These are phyloP conservation scores for Artemisia argyi DNA, from an alignment of 129 eudicot genomes.

Conservation along the genomic window DNA sequence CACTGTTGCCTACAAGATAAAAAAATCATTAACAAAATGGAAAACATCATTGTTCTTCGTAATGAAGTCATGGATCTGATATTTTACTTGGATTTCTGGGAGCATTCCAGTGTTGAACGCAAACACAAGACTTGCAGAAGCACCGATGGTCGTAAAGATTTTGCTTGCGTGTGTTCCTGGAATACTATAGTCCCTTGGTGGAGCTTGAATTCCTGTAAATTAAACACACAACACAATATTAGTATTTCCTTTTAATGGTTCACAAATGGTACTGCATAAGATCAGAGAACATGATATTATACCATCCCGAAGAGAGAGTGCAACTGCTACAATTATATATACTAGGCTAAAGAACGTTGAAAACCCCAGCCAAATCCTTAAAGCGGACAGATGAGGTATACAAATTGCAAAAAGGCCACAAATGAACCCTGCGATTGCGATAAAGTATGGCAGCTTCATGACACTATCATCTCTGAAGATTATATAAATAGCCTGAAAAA, in stretches of 20 bases:
- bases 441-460: slow-evolving; percentile 83
- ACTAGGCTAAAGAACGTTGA: slow-evolving; percentile 74
- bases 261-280: background rate
- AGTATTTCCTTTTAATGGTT: too few relatives aligned
- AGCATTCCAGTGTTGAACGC: slow-evolving; percentile 98
- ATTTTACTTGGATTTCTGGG: slow-evolving; percentile 87
- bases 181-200: slow-evolving; percentile 74
- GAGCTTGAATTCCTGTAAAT: slow-evolving; percentile 60
- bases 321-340: slow-evolving; percentile 62
- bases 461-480: slow-evolving; percentile 53
- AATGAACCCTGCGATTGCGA: slow-evolving; percentile 65
- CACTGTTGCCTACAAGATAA: slow-evolving; percentile 70
- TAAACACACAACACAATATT: background rate
- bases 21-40: background rate
- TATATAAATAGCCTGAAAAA: slow-evolving; percentile 71
- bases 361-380: slow-evolving; percentile 73
- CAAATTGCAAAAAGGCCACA: slow-evolving; percentile 76
- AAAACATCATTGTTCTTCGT: slow-evolving; percentile 18
- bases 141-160: slow-evolving; percentile 79
- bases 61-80: background rate
- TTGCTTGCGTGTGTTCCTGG: slow-evolving; percentile 50
- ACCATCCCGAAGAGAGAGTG: slow-evolving; percentile 80
- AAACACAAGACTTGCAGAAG: slow-evolving; percentile 85
- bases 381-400: slow-evolving; percentile 80
- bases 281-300: slow-evolving; percentile 26